Base-by-base conservation (phyloP, 345 rosid genomes). In the Acer negundo region DNA sequence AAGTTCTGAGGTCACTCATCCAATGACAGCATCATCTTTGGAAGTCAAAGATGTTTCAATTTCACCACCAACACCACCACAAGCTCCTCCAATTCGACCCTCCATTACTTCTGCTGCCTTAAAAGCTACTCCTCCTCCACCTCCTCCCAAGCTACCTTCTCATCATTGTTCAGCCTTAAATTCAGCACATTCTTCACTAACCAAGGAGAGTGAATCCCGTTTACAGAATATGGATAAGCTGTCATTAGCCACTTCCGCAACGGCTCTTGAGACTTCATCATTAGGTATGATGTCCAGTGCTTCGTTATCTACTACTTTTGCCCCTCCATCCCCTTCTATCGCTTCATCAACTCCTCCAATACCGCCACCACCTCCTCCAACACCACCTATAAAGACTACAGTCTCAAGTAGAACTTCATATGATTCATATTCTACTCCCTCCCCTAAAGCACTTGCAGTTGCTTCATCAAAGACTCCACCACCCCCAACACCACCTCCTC, bases 401-500 rank as follows among this genome's bases (percentile, higher is more conserved):
- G 46, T 46, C 56, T 73, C 40, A 22, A 3, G 31, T 62, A 42
- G 23, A 40, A 73, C 20, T 55, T 26, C 75, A 12, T 28, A 68
- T 22, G 49, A 59, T 35, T 35, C 67, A 49, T n/a, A 53, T 62
- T 46, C 73, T 69, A 17, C 73, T 69, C 68, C 63, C 35, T 22
- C 73, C 44, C 79, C 74, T 61, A 63, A 28, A 64, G 24, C 71
- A 4, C 77, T 70, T 24, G 64, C 74, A 28, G 46, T 64, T 19
- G 75, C 76, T 10, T 68, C 80, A 3, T 55, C 76, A 0, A 56
- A 15, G 10, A 58, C 64, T 3, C 89, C 91, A 2, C 89, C 90
- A 17, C 87, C 87, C 22, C 82, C 89, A 0, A 66, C 86, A 7
- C 84, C 77, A 2, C 80, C 82, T 0, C 80, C 87, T 64, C 86